Evolutionary conservation across 192 early-diverging fungal species (phyloP).

Genomic region (Piromyces sp.): DNA sequence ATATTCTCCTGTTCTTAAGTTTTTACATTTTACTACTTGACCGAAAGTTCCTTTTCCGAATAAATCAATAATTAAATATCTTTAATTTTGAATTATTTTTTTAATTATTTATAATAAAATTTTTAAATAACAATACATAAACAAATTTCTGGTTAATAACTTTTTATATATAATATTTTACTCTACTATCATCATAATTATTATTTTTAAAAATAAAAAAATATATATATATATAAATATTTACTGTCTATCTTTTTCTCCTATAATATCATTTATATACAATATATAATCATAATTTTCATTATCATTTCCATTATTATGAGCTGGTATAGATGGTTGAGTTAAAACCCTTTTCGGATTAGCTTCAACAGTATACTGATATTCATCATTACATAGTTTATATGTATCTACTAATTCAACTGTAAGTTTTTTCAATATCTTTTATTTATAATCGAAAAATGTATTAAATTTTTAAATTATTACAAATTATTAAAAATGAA

Average conservation of each 20-base stretch:
- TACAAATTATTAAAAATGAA: too few relatives aligned
- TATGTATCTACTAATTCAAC: slow-evolving; percentile 48
- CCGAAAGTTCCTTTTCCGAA: slow-evolving; percentile 98
- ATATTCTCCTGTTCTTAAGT: slow-evolving; percentile 74
- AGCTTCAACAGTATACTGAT: slow-evolving; percentile 51
- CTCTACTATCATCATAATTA: too few relatives aligned
- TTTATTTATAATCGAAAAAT: too few relatives aligned
- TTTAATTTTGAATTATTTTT: too few relatives aligned
- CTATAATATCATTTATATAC: slow-evolving; percentile 91
- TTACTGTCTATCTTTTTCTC: slow-evolving; percentile 71
- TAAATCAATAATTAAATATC: slow-evolving; percentile 80
- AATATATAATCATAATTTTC: slow-evolving; percentile 91
- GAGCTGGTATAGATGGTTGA: slow-evolving; percentile 71
- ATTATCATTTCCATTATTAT: slow-evolving; percentile 88
- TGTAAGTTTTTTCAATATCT: not conserved
- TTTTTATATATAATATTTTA: too few relatives aligned
- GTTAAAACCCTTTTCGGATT: slow-evolving; percentile 85
- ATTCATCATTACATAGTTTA: slow-evolving; percentile 56
- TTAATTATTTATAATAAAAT: too few relatives aligned
- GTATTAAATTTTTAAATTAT: too few relatives aligned
- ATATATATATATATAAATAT: slow-evolving; percentile 7
- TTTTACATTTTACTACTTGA: slow-evolving; percentile 90
- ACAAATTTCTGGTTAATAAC: too few relatives aligned
- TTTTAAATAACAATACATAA: too few relatives aligned
- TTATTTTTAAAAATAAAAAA: not conserved